Evolutionary conservation across 768 basidiomycete species (phyloP).

Genomic region (Boletus eberwhitei): DNA sequence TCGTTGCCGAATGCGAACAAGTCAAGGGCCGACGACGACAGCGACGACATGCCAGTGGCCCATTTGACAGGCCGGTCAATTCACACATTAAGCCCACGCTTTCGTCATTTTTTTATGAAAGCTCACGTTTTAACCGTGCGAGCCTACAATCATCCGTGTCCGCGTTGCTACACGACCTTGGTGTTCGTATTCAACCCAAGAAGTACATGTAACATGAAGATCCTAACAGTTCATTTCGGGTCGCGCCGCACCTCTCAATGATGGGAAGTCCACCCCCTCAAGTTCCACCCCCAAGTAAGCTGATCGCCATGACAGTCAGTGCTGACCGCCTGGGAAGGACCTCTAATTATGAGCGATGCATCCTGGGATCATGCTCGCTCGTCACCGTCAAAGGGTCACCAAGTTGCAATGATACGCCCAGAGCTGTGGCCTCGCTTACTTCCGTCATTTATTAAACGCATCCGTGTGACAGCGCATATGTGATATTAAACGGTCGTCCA

Average conservation of each 20-base stretch:
- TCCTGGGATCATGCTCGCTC: too few relatives aligned
- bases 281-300: background rate
- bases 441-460: conserved; percentile 7
- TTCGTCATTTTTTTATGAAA: background rate
- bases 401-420: background rate
- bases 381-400: background rate
- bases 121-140: background rate
- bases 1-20: background rate
- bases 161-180: background rate
- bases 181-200: background rate
- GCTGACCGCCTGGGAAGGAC: background rate
- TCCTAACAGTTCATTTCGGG: background rate
- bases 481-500: background rate
- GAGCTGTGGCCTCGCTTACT: conserved; percentile 1
- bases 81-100: conserved; percentile 12
- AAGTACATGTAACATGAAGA: background rate
- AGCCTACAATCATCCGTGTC: background rate
- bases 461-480: conserved; percentile 1
- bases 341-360: background rate
- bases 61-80: conserved; percentile 15
- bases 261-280: too few relatives aligned
- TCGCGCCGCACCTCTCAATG: background rate
- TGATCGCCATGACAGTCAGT: background rate
- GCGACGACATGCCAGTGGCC: background rate
- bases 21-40: background rate